These are phyloP conservation scores for Lenzites betulinus DNA, from an alignment of 768 basidiomycete species.

Conservation along the genomic window DNA sequence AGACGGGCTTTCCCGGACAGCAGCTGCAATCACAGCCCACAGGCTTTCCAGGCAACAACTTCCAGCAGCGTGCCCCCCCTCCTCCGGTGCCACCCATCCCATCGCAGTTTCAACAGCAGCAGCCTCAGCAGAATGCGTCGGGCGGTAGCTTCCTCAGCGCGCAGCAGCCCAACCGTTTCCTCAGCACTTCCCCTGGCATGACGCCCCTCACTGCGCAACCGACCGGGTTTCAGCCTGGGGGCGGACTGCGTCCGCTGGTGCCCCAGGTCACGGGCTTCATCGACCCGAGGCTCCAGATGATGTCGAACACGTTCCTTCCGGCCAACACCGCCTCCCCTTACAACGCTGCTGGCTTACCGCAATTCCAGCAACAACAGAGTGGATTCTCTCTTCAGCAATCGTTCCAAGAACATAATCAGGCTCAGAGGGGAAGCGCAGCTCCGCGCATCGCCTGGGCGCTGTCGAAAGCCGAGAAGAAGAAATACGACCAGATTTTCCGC, in stretches of 20 bases:
- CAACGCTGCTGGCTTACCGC: slow-evolving; percentile 59
- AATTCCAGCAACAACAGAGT: slow-evolving; percentile 62
- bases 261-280: slow-evolving; percentile 80
- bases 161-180: slow-evolving; percentile 49
- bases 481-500: slow-evolving; percentile 94
- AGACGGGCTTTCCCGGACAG: slow-evolving; percentile 50
- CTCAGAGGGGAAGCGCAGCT: slow-evolving; percentile 61
- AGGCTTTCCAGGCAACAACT: slow-evolving; percentile 33
- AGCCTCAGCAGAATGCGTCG: slow-evolving; percentile 36
- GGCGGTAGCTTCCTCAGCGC: slow-evolving; percentile 44
- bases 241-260: slow-evolving; percentile 48
- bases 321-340: slow-evolving; percentile 62
- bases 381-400: slow-evolving; percentile 74
- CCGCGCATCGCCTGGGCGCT: slow-evolving; percentile 86
- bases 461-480: slow-evolving; percentile 90
- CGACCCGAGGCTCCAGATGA: slow-evolving; percentile 84
- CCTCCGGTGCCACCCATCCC: slow-evolving; percentile 68
- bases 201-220: slow-evolving; percentile 50
- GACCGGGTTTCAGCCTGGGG: slow-evolving; percentile 57
- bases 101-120: slow-evolving; percentile 56
- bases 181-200: slow-evolving; percentile 57
- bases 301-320: slow-evolving; percentile 93
- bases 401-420: slow-evolving; percentile 85
- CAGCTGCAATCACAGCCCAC: slow-evolving; percentile 40
- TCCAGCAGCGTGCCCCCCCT: slow-evolving; percentile 49